Conservation (phyloP, 371 early-diverging fungal genomes). For the Choanephora cucurbitarum region DNA sequence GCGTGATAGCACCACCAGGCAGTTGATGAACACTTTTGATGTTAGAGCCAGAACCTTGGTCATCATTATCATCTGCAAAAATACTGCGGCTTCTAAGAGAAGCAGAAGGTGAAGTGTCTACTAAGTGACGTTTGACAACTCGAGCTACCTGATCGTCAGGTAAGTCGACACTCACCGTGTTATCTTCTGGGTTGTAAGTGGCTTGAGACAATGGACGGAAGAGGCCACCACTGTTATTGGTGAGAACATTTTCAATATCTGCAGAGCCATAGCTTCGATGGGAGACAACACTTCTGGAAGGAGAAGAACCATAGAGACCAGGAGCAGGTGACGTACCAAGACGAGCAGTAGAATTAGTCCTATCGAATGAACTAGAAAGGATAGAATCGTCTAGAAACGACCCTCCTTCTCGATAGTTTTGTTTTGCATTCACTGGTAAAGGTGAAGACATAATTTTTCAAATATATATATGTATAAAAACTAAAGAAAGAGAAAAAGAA, state of each 20-base stretch:
- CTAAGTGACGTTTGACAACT: constrained; percentile 70
- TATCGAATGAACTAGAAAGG: constrained; percentile 37
- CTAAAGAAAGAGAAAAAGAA: no score
- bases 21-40: constrained; percentile 43
- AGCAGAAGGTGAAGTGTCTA: constrained; percentile 43
- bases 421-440: constrained; percentile 54
- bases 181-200: constrained; percentile 39
- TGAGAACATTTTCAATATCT: constrained; percentile 35
- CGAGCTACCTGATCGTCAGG: constrained; percentile 68
- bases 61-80: constrained; percentile 7
- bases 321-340: constrained; percentile 35
- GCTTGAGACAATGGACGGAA: constrained; percentile 42
- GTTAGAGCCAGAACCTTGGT: constrained; percentile 12
- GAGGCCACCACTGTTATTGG: constrained; percentile 28
- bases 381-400: constrained; percentile 12
- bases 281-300: constrained; percentile 26
- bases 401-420: constrained; percentile 28
- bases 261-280: constrained; percentile 36
- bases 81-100: constrained; percentile 19
- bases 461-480: no score
- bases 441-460: constrained; percentile 47
- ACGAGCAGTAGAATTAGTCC: constrained; percentile 37
- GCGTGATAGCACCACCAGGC: constrained; percentile 57
- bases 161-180: constrained; percentile 51
- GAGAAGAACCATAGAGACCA: constrained; percentile 27